phyloP scores from a whole-genome alignment of 805 yeast genomes.

The Jamesozyma lodderae region DNA sequence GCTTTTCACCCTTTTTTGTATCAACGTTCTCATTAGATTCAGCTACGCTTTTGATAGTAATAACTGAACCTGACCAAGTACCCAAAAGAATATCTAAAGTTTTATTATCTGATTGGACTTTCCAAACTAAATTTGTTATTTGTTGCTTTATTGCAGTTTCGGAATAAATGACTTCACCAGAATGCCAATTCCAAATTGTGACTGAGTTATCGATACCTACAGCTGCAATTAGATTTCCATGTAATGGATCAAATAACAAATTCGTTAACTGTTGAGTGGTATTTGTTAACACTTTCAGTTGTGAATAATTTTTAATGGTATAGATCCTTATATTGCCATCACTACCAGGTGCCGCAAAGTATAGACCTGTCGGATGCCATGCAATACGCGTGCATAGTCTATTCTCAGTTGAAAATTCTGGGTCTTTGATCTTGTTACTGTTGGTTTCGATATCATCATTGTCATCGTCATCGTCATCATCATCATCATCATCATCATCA shows the following conservation, averaged over 20 bases:
- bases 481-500: constrained; percentile 5
- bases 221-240: constrained; percentile 52
- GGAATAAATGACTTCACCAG: constrained; percentile 29
- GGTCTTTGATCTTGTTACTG: constrained; percentile 26
- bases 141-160: constrained; percentile 25
- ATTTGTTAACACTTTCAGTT: constrained; percentile 16
- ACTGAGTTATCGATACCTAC: constrained; percentile 43
- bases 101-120: constrained; percentile 15
- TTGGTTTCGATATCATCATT: constrained; percentile 30
- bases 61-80: constrained; percentile 36
- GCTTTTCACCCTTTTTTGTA: not conserved
- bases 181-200: constrained; percentile 46
- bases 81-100: constrained; percentile 28
- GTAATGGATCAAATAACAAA: constrained; percentile 47
- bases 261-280: not conserved
- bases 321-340: constrained; percentile 40
- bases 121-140: constrained; percentile 32
- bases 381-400: constrained; percentile 45
- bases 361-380: constrained; percentile 66
- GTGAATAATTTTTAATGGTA: constrained; percentile 21
- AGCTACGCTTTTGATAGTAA: constrained; percentile 22
- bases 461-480: constrained; percentile 35
- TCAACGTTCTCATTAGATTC: constrained; percentile 7
- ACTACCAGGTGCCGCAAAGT: constrained; percentile 58
- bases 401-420: constrained; percentile 31